Conservation (phyloP, 2,329 filamentous ascomycete species). For the Paraphoma chrysanthemicola region DNA sequence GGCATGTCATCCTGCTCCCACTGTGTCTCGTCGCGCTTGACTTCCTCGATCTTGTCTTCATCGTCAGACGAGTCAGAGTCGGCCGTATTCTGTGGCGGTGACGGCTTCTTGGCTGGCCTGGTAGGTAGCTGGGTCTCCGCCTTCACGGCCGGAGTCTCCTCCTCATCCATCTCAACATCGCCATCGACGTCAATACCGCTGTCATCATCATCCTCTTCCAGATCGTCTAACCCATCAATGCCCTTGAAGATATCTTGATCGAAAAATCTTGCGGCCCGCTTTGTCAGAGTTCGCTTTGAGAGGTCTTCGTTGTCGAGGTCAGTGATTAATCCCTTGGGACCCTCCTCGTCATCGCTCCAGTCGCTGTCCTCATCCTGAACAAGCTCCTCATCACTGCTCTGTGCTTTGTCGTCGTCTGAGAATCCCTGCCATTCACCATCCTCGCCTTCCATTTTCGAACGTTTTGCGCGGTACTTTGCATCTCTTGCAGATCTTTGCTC, state of each 20-base stretch:
- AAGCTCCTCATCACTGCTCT: conserved; percentile 63
- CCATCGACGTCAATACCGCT: conserved; percentile 50
- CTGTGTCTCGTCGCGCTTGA: conserved; percentile 62
- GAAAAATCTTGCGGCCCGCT: conserved; percentile 87
- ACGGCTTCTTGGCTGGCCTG: conserved; percentile 26
- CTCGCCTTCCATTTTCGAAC: conserved; percentile 80
- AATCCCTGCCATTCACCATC: conserved; percentile 84
- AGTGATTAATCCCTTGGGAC: conserved; percentile 63
- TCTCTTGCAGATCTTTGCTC: conserved; percentile 80
- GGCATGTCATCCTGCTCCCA: conserved; percentile 74
- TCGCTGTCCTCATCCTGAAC: conserved; percentile 68
- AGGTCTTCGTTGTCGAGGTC: conserved; percentile 65
- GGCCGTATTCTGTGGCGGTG: conserved; percentile 27
- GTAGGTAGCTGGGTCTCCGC: conserved; percentile 19
- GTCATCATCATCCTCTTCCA: conserved; percentile 54
- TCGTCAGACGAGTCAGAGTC: conserved; percentile 47
- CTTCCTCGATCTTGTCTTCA: conserved; percentile 65
- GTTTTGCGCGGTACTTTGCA: conserved; percentile 89
- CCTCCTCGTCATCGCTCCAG: conserved; percentile 64
- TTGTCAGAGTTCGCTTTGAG: conserved; percentile 72
- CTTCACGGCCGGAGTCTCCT: conserved; percentile 9
- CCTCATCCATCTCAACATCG: conserved; percentile 28
- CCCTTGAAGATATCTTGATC: conserved; percentile 93
- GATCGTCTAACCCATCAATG: conserved; percentile 71
- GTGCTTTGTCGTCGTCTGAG: conserved; percentile 67